Evolutionary conservation across 139 green algal species (phyloP), one percentile per base, ranked within the genome.

Genomic region (Astrephomene gubernaculifera): DNA sequence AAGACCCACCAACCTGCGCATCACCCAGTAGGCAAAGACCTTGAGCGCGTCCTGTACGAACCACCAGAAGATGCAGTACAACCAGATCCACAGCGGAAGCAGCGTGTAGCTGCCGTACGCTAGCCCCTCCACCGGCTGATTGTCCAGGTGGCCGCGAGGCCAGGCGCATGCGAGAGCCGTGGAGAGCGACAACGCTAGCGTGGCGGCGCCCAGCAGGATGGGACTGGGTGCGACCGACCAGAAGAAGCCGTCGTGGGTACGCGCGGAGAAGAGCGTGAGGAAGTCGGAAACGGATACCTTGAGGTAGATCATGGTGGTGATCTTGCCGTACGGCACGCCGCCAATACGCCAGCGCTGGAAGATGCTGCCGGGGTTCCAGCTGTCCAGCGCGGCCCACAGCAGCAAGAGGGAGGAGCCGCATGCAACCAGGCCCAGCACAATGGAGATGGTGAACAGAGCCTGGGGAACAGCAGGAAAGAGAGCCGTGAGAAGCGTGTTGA

Each of bases 261-360:
- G 91, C 0, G 94, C 93, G 70, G 88, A 91, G 90, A 98, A 98
- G 52, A 98, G 90, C 29, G 95, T 97, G 38, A 98, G 85, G 88
- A 97, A 98, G 87, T 98, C 95, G 25, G 91, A 96, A 6, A 98
- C 87, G 17, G 93, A 96, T 17, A 95, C 87, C 92, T 98, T 98
- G 33, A 98, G 91, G 86, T 97, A 97, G 38, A 97, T 94, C 86
- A 95, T 92, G 39, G 88, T 95, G 57, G 92, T 91, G 74, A 97
- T 87, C 86, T 89, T 89, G 49, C 87, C 90, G 73, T 96, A 97
- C 0, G 57, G 49, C 39, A 95, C 80, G 27, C 27, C 38, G 12
- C 88, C 87, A 49, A 97, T 87, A 43, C 88, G 84, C 86, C 78
- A 86, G 39, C 54, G 43, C 17, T 64, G 29, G 41, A 90, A 90